Conservation (phyloP, 768 basidiomycete genomes). For the Termitomyces sp. region DNA sequence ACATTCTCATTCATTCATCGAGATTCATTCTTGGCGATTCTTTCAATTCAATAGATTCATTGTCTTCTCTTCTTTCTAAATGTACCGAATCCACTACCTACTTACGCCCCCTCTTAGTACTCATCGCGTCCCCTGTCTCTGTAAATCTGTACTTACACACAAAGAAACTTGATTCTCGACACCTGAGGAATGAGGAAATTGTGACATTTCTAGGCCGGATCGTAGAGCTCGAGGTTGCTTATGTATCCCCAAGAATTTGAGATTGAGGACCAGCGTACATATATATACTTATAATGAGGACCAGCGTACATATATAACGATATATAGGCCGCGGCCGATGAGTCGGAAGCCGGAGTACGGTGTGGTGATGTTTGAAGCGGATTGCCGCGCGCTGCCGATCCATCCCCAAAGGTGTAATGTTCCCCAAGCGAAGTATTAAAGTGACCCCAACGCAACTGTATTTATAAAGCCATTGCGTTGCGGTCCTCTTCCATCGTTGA, state of each 20-base stretch:
- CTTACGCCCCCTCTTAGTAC: background rate
- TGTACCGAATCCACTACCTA: background rate
- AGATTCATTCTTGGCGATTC: background rate
- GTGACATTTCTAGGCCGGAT: too few relatives aligned
- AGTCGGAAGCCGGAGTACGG: background rate
- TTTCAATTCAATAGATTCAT: too few relatives aligned
- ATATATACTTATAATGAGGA: background rate
- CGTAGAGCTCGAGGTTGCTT: slow-evolving; percentile 5
- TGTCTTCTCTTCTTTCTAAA: background rate
- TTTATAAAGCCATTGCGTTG: slow-evolving; percentile 25
- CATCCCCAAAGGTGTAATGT: slow-evolving; percentile 16
- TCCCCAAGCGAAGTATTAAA: slow-evolving; percentile 14
- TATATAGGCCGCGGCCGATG: background rate
- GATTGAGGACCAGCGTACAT: background rate
- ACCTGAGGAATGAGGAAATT: background rate
- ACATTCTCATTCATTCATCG: background rate
- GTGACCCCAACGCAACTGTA: slow-evolving; percentile 19
- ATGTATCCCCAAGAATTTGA: too few relatives aligned
- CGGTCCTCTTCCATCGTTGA: slow-evolving; percentile 2
- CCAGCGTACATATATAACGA: background rate
- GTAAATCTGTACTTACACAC: background rate
- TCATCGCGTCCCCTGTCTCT: background rate
- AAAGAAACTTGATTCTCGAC: too few relatives aligned
- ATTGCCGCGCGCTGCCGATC: slow-evolving; percentile 14
- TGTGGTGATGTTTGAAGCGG: slow-evolving; percentile 9